These are phyloP conservation scores for Boletus fagicola DNA, from an alignment of 768 basidiomycete genomes.

Conservation along the genomic window DNA sequence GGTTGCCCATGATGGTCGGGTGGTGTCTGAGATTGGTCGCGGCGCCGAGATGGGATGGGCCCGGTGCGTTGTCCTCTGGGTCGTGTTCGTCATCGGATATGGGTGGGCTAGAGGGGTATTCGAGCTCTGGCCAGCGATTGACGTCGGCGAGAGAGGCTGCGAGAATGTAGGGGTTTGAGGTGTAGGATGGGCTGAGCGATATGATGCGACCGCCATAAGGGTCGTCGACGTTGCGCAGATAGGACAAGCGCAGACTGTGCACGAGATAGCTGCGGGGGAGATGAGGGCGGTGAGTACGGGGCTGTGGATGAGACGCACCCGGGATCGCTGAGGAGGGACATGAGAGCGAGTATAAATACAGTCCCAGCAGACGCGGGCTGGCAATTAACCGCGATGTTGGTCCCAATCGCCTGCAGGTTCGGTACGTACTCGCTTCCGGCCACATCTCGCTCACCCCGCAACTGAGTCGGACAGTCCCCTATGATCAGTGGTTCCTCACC, in stretches of 20 bases:
- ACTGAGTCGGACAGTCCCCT: slow-evolving; percentile 45
- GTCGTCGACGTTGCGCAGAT: slow-evolving; percentile 87
- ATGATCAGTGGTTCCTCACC: slow-evolving; percentile 78
- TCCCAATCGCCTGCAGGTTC: slow-evolving; percentile 56
- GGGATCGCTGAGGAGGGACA: slow-evolving; percentile 67
- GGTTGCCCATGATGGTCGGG: slow-evolving; percentile 80
- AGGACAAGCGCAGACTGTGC: slow-evolving; percentile 80
- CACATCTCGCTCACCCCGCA: not conserved
- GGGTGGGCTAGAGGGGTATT: slow-evolving; percentile 64
- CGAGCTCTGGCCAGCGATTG: slow-evolving; percentile 84
- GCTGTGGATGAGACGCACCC: slow-evolving; percentile 37
- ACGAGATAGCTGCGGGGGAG: slow-evolving; percentile 58
- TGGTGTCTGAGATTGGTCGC: slow-evolving; percentile 56
- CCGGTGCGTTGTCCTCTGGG: slow-evolving; percentile 23
- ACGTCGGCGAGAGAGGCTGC: slow-evolving; percentile 77
- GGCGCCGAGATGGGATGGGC: not conserved
- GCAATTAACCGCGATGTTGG: slow-evolving; percentile 9
- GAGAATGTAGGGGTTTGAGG: slow-evolving; percentile 79
- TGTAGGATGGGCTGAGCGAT: slow-evolving; percentile 72
- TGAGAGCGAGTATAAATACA: slow-evolving; percentile 18
- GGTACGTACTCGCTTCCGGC: slow-evolving; percentile 37
- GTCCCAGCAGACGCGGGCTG: too few relatives aligned
- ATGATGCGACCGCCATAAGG: slow-evolving; percentile 81
- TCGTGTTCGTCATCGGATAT: slow-evolving; percentile 69
- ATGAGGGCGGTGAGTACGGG: not conserved